These are phyloP conservation scores for Populus ilicifolia DNA, from an alignment of 345 rosid genomes.

Conservation along the genomic window DNA sequence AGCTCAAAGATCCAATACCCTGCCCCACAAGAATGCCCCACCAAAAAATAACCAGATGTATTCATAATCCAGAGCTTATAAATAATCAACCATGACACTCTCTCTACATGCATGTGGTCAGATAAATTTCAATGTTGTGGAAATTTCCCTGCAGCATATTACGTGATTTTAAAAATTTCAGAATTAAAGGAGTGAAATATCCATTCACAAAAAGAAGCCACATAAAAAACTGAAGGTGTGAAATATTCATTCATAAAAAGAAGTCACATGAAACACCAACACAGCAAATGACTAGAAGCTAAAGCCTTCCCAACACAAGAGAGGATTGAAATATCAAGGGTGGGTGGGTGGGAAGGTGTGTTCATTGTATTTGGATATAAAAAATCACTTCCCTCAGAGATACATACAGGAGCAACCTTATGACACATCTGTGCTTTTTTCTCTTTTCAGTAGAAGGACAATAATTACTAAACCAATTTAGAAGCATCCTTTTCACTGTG, in stretches of 20 bases:
- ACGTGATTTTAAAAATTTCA: background rate
- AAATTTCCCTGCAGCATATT: background rate
- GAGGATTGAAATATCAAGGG: background rate
- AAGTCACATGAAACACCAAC: background rate
- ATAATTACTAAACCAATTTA: constrained; percentile 2
- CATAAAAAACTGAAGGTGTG: background rate
- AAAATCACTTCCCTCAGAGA: background rate
- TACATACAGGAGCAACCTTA: background rate
- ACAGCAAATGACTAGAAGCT: background rate
- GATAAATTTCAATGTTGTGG: background rate
- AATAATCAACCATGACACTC: background rate
- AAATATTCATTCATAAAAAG: too few relatives aligned
- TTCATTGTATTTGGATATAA: background rate
- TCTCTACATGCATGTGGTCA: background rate
- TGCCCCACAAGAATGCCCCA: background rate
- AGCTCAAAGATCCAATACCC: background rate
- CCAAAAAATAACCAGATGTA: too few relatives aligned
- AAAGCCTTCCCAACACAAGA: background rate
- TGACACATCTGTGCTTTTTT: background rate
- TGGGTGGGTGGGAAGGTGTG: too few relatives aligned
- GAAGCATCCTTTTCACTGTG: background rate
- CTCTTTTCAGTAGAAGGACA: background rate
- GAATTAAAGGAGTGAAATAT: too few relatives aligned
- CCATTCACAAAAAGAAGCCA: background rate
- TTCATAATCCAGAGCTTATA: background rate